Evolutionary conservation across 179 eudicot species (phyloP).

Genomic region (Silene noctiflora): DNA sequence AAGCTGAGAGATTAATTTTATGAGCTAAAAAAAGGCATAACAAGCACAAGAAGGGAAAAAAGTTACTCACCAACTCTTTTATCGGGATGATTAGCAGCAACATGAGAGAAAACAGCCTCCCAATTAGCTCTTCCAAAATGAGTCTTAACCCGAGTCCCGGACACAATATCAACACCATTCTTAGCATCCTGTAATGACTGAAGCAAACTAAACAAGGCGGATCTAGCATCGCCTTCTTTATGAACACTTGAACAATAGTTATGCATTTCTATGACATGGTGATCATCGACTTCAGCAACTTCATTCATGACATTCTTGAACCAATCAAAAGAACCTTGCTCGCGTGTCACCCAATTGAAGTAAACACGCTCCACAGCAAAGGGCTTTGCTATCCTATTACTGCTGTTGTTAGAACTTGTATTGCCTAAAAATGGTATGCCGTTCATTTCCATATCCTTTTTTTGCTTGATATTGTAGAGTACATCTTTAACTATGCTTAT

Average conservation of each 20-base stretch:
- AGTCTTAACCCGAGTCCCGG: slow-evolving; percentile 42
- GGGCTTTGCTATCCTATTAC: slow-evolving; percentile 16
- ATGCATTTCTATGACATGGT: slow-evolving; percentile 39
- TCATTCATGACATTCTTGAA: slow-evolving; percentile 41
- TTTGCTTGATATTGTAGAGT: slow-evolving; percentile 34
- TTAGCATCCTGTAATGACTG: slow-evolving; percentile 38
- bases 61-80: slow-evolving; percentile 38
- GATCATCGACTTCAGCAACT: slow-evolving; percentile 36
- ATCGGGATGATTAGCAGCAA: slow-evolving; percentile 37
- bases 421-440: too few relatives aligned
- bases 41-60: not conserved
- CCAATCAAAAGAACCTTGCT: slow-evolving; percentile 45
- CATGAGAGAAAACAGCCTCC: slow-evolving; percentile 41
- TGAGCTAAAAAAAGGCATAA: too few relatives aligned
- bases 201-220: slow-evolving; percentile 38
- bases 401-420: not conserved
- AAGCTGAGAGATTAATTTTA: too few relatives aligned
- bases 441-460: slow-evolving; percentile 26
- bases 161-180: slow-evolving; percentile 36
- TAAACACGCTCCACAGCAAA: slow-evolving; percentile 33
- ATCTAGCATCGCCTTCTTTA: slow-evolving; percentile 42
- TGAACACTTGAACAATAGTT: slow-evolving; percentile 43
- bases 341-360: slow-evolving; percentile 45
- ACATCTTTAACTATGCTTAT: slow-evolving; percentile 42
- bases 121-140: slow-evolving; percentile 50